Evolutionary conservation across 2,329 filamentous ascomycete species (phyloP).

Genomic region (Didymella lethalis): DNA sequence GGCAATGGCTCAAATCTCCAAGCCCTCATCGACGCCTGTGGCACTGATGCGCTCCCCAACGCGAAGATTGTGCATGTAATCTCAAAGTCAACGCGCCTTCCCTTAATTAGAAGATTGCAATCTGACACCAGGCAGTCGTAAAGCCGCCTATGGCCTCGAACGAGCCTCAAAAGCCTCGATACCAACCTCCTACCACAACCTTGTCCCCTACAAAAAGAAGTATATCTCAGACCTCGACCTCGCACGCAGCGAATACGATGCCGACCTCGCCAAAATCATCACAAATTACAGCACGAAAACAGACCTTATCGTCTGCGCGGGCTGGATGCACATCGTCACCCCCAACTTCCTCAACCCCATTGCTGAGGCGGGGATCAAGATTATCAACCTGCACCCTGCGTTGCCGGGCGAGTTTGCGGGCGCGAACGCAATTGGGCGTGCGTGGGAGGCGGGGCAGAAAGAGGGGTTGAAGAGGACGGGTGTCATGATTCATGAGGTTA

Average conservation of each 20-base stretch:
- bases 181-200: conserved; percentile 81
- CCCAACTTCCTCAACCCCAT: conserved; percentile 74
- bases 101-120: neutral
- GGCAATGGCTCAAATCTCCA: conserved; percentile 80
- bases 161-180: conserved; percentile 69
- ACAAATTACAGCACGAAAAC: conserved; percentile 65
- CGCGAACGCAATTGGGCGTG: conserved; percentile 77
- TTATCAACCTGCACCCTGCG: conserved; percentile 86
- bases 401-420: conserved; percentile 79
- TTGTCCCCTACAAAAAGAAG: conserved; percentile 74
- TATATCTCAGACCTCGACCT: conserved; percentile 45
- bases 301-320: conserved; percentile 78
- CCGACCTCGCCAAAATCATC: conserved; percentile 74
- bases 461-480: conserved; percentile 74
- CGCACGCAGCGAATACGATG: conserved; percentile 75
- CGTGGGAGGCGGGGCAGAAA: conserved; percentile 75
- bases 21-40: conserved; percentile 72
- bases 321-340: conserved; percentile 87
- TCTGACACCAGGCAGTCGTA: conserved; percentile 43
- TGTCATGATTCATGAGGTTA: conserved; percentile 88
- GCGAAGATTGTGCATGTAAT: conserved; percentile 69
- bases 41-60: conserved; percentile 57
- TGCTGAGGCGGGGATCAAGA: conserved; percentile 65
- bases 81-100: conserved; percentile 51
- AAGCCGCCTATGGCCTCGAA: conserved; percentile 69